phyloP scores from a whole-genome alignment of 352 stramenopile species.

The Phytophthora nicotianae region DNA sequence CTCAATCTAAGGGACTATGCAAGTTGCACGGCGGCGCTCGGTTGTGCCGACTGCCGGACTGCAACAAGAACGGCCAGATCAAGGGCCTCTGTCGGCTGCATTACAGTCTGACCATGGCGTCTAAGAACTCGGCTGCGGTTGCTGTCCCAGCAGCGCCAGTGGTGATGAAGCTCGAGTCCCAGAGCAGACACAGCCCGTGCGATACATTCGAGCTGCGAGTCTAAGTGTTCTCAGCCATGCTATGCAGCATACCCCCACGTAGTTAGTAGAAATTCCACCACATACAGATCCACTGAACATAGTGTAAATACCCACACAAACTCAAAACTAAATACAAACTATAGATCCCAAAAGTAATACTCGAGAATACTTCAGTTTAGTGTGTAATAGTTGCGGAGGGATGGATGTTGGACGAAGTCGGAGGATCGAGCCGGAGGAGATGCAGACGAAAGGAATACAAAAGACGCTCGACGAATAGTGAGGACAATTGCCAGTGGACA shows the following conservation, averaged over 20 bases:
- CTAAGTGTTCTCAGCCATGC: constrained; percentile 19
- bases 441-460: not conserved
- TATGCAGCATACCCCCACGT: constrained; percentile 5
- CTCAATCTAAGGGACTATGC: constrained; percentile 82
- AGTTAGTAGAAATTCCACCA: constrained; percentile 30
- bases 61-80: constrained; percentile 85
- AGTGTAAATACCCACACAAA: constrained; percentile 36
- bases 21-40: constrained; percentile 85
- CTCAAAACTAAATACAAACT: constrained; percentile 21
- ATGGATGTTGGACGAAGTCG: constrained; percentile 6
- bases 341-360: constrained; percentile 21
- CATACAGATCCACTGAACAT: constrained; percentile 17
- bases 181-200: constrained; percentile 19
- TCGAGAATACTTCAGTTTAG: too few relatives aligned
- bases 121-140: constrained; percentile 15
- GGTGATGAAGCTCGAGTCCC: constrained; percentile 24
- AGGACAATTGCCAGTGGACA: constrained; percentile 3
- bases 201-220: constrained; percentile 5
- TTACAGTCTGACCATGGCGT: constrained; percentile 53
- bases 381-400: too few relatives aligned
- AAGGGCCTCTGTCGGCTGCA: constrained; percentile 79
- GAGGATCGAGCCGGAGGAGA: constrained; percentile 4
- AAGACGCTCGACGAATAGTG: constrained; percentile 1
- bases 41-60: constrained; percentile 70
- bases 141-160: constrained; percentile 3